Evolutionary conservation across 768 basidiomycete species (phyloP).

Genomic region (Suillus cothurnatus): DNA sequence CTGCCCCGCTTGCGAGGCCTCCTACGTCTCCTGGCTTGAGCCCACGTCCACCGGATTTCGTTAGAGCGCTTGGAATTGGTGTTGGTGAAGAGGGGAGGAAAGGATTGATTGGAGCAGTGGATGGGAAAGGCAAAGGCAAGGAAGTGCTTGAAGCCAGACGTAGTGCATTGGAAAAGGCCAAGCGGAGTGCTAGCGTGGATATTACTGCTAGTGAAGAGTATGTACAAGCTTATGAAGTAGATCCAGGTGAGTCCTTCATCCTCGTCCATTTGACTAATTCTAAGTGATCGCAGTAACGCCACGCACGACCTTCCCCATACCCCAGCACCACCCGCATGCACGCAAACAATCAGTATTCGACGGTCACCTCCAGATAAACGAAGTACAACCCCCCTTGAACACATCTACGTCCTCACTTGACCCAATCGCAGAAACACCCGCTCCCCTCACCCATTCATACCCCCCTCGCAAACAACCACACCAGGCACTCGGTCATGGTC

Average conservation of each 20-base stretch:
- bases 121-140: slow-evolving; percentile 42
- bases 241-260: slow-evolving; percentile 15
- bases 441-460: slow-evolving; percentile 41
- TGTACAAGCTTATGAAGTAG: slow-evolving; percentile 33
- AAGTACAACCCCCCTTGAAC: slow-evolving; percentile 21
- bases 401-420: slow-evolving; percentile 48
- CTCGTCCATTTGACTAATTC: slow-evolving; percentile 5
- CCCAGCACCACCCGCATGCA: slow-evolving; percentile 73
- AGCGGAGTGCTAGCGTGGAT: slow-evolving; percentile 17
- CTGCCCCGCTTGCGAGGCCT: slow-evolving; percentile 77
- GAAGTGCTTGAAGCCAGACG: slow-evolving; percentile 57
- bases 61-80: slow-evolving; percentile 20
- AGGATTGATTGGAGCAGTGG: slow-evolving; percentile 48
- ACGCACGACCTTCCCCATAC: slow-evolving; percentile 51
- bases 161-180: slow-evolving; percentile 49
- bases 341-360: slow-evolving; percentile 72
- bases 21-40: slow-evolving; percentile 79
- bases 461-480: slow-evolving; percentile 40
- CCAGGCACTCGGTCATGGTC: slow-evolving; percentile 51
- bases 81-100: slow-evolving; percentile 45
- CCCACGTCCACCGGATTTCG: slow-evolving; percentile 28
- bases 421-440: slow-evolving; percentile 47
- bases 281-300: slow-evolving; percentile 42
- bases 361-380: slow-evolving; percentile 41
- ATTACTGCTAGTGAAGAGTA: slow-evolving; percentile 21